Percentiles rank a stretch among this genome's conserved stretches.
These are phyloP conservation scores for Cyclotella kingstonii DNA, from an alignment of 108 stramenopile genomes.

Conservation along the genomic window DNA sequence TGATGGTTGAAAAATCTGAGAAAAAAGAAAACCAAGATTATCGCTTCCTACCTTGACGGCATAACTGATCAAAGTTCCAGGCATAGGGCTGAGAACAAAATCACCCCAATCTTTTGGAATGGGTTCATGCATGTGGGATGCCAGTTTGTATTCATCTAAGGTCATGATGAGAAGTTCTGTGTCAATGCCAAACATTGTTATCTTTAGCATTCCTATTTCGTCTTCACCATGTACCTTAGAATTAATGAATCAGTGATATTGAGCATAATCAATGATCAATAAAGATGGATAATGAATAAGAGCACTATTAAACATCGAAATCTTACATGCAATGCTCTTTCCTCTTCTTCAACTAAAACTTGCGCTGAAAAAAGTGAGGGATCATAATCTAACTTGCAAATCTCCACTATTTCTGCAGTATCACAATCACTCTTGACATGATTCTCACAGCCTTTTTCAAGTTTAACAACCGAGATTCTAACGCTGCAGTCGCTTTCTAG, in stretches of 20 bases:
- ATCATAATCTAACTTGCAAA: slow-evolving; percentile 46
- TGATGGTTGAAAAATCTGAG: slow-evolving; percentile 5
- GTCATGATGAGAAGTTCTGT: slow-evolving; percentile 69
- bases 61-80: slow-evolving; percentile 83
- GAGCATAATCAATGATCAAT: neutral
- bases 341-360: slow-evolving; percentile 47
- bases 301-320: too few species aligned
- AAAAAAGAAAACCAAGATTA: neutral
- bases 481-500: slow-evolving; percentile 5
- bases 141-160: slow-evolving; percentile 74
- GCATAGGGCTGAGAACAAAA: slow-evolving; percentile 92
- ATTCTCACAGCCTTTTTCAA: slow-evolving; percentile 16
- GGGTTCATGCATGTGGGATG: slow-evolving; percentile 75
- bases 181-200: slow-evolving; percentile 70
- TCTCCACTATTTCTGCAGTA: slow-evolving; percentile 10
- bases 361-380: slow-evolving; percentile 44
- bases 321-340: slow-evolving; percentile 56
- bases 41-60: slow-evolving; percentile 45
- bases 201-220: slow-evolving; percentile 31
- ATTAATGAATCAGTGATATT: neutral
- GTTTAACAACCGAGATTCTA: slow-evolving; percentile 13
- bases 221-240: slow-evolving; percentile 51
- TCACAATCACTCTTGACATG: slow-evolving; percentile 13
- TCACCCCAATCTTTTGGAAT: slow-evolving; percentile 64
- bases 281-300: neutral